Base-by-base conservation (phyloP, 345 rosid genomes). In the Hibiscus mutabilis region DNA sequence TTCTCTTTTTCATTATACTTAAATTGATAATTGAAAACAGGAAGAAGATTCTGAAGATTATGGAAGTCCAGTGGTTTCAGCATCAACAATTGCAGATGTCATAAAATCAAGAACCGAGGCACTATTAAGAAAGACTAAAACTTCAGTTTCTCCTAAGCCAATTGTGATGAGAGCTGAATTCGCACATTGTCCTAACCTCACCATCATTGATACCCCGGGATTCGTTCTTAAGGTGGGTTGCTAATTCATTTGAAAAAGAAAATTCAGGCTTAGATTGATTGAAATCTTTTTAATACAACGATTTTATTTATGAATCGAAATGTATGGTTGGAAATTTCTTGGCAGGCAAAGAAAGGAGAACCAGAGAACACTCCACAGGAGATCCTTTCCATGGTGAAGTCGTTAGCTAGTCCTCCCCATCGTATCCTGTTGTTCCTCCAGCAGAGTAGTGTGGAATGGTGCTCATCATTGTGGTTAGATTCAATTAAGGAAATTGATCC, bases 401-500 rank as follows among this genome's bases (percentile, higher is more conserved):
- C 92, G 24, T 63, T 95, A 70, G 96, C 99, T 71, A 84, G 91
- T 79, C 99, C 99, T 82, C 98, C 97, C 37, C 96, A 95, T 81
- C 91, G 96, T 18, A 86, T 95, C 75, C 84, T 95, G 56, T 58
- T 95, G 80, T 95, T 95, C 75, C 94, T 92, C 72, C 98, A 95
- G 78, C 99, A 95, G 78, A 95, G 98, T 69, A 90, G 99, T 73
- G 99, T 95, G 35, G 99, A 92, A 22, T 95, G 98, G 99, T 95
- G 99, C 66, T 95, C 98, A 10, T 95, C 99, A 0, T 75, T 95
- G 82, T 95, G 99, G 99, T 76, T 95, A 74, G 99, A 95, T 83
- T 79, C 89, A 7, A 80, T 95, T 75, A 91, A 91, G 31, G 98
- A 92, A 60, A 95, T 95, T 71, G 99, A 95, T 85, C 96, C 98